Base-by-base conservation (phyloP, 2,329 filamentous ascomycete genomes). In the Rugonectria rugulosa region DNA sequence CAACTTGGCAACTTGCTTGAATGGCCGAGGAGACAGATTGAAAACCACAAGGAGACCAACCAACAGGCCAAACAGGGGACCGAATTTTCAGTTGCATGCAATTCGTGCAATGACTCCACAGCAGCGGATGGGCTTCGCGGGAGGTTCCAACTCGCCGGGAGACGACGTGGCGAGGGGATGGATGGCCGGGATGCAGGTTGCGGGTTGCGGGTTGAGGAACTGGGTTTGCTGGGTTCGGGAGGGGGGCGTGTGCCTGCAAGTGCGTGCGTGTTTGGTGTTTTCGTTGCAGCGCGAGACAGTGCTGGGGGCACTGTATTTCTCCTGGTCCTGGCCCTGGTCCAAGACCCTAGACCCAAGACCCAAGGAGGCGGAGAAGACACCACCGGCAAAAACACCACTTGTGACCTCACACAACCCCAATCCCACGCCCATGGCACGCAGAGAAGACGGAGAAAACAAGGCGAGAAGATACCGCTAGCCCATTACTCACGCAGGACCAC, bases 91-190 rank as follows among this genome's bases (percentile, higher is more conserved):
- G 34, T 47, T 50, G 40, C 15, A 38, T 45, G 21, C 29, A 17
- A 31, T 21, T 26, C 24, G 19, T 49, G 32, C 40, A 34, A 29
- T 31, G 40, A 36, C 53, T 46, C 53, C 46, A 50, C 46, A 7
- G 14, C 17, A 17, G 19, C 21, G 45, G 29, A 45, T 55, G 40
- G 52, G 45, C 45, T 55, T 45, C 38, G 40, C 52, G 40, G 52
- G 52, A 55, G 45, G 52, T 50, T 45, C 52, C 52, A 55, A 55
- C 52, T 49, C 45, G 41, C 34, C 53, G 46, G n/a, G 52, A 47
- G 45, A 43, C 38, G 34, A 46, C 45, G 41, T 41, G 53, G 41
- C 46, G 52, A 54, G 44, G 52, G 52, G 15, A 50, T 55, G 52
- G 45, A 26, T 43, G 27, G 41, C 52, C 32, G 38, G 52, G 52